Base-by-base conservation (phyloP, 352 stramenopile genomes). In the Achlya hypogyna region DNA sequence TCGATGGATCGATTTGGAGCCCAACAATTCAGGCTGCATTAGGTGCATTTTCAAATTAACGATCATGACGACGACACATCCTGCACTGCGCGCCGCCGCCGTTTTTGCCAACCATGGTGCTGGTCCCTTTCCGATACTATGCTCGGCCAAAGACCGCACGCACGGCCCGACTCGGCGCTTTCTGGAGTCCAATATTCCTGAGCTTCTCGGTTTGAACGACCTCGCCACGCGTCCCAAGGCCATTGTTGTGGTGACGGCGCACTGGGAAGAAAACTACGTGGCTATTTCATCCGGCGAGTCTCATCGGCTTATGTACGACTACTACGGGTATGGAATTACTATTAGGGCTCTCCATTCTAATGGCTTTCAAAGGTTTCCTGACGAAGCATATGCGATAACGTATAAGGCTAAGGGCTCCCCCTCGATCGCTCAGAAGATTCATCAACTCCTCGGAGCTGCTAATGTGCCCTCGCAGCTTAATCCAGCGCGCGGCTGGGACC, bases 301-400 rank as follows among this genome's bases (percentile, higher is more conserved):
- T 0, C 82, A 83, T 8, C 58, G 74, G n/a, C 78, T 97, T 58
- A 72, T 96, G 32, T 97, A 78, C 74, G 92, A 98, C 76, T 98
- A 97, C 75, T 86, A 84, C 60, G 84, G 84, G 8, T n/a, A n/a
- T n/a, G n/a, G n/a, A n/a, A n/a, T n/a, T n/a, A n/a, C n/a, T n/a
- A 49, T 20, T 49, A 49, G 22, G 22, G n/a, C 42, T 20, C 42
- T 49, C 18, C 18, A 49, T 49, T n/a, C n/a, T n/a, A n/a, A n/a
- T n/a, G n/a, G n/a, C n/a, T n/a, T n/a, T n/a, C n/a, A n/a, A n/a
- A n/a, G n/a, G n/a, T 98, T 98, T 71, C 87, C 88, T 1, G 40
- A 52, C 4, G 74, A 96, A 58, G 77, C 84, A 4, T 98, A 98
- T 73, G 59, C 96, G 22, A 77, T 91, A 65, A 73, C 82, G 32